Evolutionary conservation across 345 rosid species (phyloP).

Genomic region (Raphanus sativus): DNA sequence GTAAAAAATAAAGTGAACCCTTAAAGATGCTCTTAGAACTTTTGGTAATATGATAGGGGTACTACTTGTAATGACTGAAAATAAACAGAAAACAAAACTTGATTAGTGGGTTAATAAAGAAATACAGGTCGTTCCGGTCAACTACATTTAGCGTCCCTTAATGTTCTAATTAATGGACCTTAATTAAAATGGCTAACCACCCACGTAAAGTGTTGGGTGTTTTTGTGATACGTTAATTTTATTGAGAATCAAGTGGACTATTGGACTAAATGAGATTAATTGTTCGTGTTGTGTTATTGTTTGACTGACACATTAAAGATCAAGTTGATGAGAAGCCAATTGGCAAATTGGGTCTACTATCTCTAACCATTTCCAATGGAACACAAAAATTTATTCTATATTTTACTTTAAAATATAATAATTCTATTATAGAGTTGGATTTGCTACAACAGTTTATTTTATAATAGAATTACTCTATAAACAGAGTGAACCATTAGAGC

Average conservation of each 20-base stretch:
- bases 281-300: slow-evolving; percentile 1
- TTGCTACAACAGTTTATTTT: too few species aligned
- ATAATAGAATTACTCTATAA: too few species aligned
- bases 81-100: not conserved
- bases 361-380: not conserved
- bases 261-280: not conserved
- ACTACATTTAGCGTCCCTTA: slow-evolving; percentile 32
- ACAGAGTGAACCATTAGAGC: too few species aligned
- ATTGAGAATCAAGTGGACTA: slow-evolving; percentile 1
- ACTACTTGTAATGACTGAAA: not conserved
- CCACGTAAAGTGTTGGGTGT: slow-evolving; percentile 9
- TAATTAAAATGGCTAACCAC: slow-evolving; percentile 16
- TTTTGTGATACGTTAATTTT: not conserved
- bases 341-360: slow-evolving; percentile 7
- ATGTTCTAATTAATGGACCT: slow-evolving; percentile 3
- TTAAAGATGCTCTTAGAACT: too few species aligned
- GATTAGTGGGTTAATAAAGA: slow-evolving; percentile 21
- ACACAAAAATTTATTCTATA: too few species aligned
- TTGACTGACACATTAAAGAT: not conserved
- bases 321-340: slow-evolving; percentile 28
- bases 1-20: too few species aligned
- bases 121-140: slow-evolving; percentile 31
- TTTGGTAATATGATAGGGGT: slow-evolving; percentile 12
- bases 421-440: too few species aligned
- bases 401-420: too few species aligned